phyloP scores from a whole-genome alignment of 2,329 filamentous ascomycete species.

The Chalara sp. region DNA sequence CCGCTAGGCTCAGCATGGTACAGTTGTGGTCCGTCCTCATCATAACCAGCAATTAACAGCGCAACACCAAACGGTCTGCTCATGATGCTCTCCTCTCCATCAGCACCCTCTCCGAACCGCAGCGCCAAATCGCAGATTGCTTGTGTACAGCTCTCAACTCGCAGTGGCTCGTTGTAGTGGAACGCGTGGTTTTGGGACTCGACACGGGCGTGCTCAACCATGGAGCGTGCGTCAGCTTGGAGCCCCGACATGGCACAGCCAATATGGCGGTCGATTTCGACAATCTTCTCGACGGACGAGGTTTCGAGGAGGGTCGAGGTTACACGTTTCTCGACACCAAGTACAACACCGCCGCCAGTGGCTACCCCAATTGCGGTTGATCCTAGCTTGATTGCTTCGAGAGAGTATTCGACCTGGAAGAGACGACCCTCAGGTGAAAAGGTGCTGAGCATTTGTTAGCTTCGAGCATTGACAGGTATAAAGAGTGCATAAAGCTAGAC shows the following conservation, averaged over 20 bases:
- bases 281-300: conserved; percentile 97
- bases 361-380: conserved; percentile 97
- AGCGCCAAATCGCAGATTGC: conserved; percentile 96
- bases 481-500: too few species aligned
- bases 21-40: conserved; percentile 93
- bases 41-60: conserved; percentile 90
- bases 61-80: conserved; percentile 94
- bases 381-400: conserved; percentile 99
- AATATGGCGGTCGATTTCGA: conserved; percentile 98
- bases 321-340: conserved; percentile 98
- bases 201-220: conserved; percentile 97
- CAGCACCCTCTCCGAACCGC: conserved; percentile 93
- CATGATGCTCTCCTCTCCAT: conserved; percentile 99
- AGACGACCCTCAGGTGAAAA: conserved; percentile 99
- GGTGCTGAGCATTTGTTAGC: conserved; percentile 55
- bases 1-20: conserved; percentile 98
- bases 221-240: conserved; percentile 93
- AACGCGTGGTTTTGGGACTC: conserved; percentile 96
- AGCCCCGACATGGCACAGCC: conserved; percentile 98
- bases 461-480: not conserved
- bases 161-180: conserved; percentile 92
- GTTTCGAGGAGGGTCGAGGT: conserved; percentile 96
- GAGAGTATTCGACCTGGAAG: conserved; percentile 99
- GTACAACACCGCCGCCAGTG: conserved; percentile 88
- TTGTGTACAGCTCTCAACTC: conserved; percentile 97